Evolutionary conservation across 78 protist species (phyloP).

Genomic region (Guillardia theta): DNA sequence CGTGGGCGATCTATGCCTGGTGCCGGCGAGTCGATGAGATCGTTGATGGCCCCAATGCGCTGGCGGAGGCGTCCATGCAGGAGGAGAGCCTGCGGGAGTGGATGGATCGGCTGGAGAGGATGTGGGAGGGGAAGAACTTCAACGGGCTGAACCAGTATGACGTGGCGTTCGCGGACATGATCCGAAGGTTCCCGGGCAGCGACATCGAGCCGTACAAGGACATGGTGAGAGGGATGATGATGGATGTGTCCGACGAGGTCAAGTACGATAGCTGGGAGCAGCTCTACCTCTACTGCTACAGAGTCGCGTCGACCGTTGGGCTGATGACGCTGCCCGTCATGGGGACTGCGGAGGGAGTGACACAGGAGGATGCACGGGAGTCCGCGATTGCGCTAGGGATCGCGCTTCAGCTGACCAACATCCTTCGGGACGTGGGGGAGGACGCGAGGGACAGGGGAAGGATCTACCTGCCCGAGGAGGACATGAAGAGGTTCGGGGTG

Average conservation of each 20-base stretch:
- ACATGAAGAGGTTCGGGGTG: slow-evolving; percentile 9
- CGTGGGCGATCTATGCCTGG: slow-evolving; percentile 48
- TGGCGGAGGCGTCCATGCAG: background rate
- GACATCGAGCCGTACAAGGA: background rate
- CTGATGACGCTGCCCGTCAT: slow-evolving; percentile 47
- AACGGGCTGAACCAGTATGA: background rate
- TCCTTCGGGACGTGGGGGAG: slow-evolving; percentile 50
- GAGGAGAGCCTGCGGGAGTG: background rate
- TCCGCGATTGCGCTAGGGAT: slow-evolving; percentile 45
- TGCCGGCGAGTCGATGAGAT: slow-evolving; percentile 44
- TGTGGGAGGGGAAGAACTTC: background rate
- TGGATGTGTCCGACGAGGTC: slow-evolving; percentile 18
- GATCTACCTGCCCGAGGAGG: slow-evolving; percentile 45
- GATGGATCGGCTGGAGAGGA: background rate
- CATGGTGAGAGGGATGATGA: slow-evolving; percentile 47
- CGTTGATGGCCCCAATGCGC: slow-evolving; percentile 37
- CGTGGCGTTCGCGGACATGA: background rate
- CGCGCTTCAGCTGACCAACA: slow-evolving; percentile 41
- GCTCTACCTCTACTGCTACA: slow-evolving; percentile 50
- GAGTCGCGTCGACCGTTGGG: slow-evolving; percentile 49
- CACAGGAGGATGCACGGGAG: background rate
- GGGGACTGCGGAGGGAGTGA: slow-evolving; percentile 26
- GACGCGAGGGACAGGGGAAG: background rate
- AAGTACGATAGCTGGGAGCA: slow-evolving; percentile 29
- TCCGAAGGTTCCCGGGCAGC: background rate